Evolutionary conservation across 2,329 filamentous ascomycete species (phyloP).

Genomic region (Iodosphaeria phyllophila): DNA sequence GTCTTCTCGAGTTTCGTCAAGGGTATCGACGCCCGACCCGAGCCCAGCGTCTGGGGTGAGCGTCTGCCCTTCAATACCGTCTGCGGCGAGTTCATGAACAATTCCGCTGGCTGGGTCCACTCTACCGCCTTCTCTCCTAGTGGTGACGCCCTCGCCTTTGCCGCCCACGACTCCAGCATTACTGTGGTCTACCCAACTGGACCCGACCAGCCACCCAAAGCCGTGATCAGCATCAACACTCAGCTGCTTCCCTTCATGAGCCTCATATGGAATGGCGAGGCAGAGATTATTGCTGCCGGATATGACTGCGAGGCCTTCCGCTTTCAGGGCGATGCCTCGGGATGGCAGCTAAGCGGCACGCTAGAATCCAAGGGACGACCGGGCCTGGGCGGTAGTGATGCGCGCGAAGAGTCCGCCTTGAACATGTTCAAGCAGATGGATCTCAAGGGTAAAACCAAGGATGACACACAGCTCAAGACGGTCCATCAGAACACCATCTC

Average conservation of each 20-base stretch:
- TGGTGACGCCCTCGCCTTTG: slow-evolving; percentile 84
- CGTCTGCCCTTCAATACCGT: slow-evolving; percentile 94
- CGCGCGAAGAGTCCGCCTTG: slow-evolving; percentile 74
- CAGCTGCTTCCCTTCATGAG: slow-evolving; percentile 86
- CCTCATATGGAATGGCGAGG: slow-evolving; percentile 78
- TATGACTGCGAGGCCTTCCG: slow-evolving; percentile 84
- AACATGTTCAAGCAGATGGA: slow-evolving; percentile 99
- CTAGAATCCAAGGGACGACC: slow-evolving; percentile 55
- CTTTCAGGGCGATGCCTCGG: slow-evolving; percentile 57
- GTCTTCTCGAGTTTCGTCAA: slow-evolving; percentile 96
- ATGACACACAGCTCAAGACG: slow-evolving; percentile 88
- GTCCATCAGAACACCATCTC: slow-evolving; percentile 94
- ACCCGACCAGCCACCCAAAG: slow-evolving; percentile 74
- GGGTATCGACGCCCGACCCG: slow-evolving; percentile 71
- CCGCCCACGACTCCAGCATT: slow-evolving; percentile 87
- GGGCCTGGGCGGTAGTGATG: slow-evolving; percentile 39
- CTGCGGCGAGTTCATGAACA: slow-evolving; percentile 90
- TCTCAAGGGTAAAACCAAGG: slow-evolving; percentile 77
- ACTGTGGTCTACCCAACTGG: slow-evolving; percentile 89
- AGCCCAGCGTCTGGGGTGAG: slow-evolving; percentile 85
- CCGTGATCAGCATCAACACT: slow-evolving; percentile 79
- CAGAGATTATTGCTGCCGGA: slow-evolving; percentile 87
- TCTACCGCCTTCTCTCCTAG: slow-evolving; percentile 83
- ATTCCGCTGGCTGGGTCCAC: slow-evolving; percentile 93
- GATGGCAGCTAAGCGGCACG: slow-evolving; percentile 71